Conservation (phyloP, 2,329 filamentous ascomycete genomes). For the Colletotrichum ledebouriae region DNA sequence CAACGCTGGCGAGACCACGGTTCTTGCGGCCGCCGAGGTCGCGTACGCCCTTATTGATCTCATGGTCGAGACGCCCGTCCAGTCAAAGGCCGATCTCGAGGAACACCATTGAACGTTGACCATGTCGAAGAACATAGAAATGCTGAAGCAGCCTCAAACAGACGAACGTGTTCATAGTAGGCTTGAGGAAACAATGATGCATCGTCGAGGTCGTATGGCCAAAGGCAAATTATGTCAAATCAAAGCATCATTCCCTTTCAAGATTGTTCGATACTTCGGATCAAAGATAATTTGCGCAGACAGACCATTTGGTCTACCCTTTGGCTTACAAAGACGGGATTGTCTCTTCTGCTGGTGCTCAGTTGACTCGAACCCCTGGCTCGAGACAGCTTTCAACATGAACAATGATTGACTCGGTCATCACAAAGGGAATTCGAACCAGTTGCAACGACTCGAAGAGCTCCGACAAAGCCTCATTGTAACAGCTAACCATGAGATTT, state of each 20-base stretch:
- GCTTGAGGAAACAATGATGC: no score
- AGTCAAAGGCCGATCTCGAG: conserved; percentile 26
- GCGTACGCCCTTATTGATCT: conserved; percentile 79
- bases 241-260: not conserved
- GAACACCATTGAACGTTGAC: not conserved
- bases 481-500: not conserved
- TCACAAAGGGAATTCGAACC: not conserved
- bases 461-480: not conserved
- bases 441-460: not conserved
- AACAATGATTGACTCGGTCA: no score
- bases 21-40: conserved; percentile 79
- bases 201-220: not conserved
- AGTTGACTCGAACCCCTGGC: no score
- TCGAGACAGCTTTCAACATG: not conserved
- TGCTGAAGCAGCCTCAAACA: not conserved
- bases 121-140: not conserved
- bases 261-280: not conserved
- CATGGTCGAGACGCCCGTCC: conserved; percentile 62
- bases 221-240: not conserved
- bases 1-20: conserved; percentile 78
- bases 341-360: no score
- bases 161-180: no score
- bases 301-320: no score
- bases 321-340: no score
- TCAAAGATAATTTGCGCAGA: no score